A percentile compares a stretch with the other conserved stretches of the same genome.
phyloP scores from a whole-genome alignment of 441 rosid genomes.

The Gossypium lobatum region DNA sequence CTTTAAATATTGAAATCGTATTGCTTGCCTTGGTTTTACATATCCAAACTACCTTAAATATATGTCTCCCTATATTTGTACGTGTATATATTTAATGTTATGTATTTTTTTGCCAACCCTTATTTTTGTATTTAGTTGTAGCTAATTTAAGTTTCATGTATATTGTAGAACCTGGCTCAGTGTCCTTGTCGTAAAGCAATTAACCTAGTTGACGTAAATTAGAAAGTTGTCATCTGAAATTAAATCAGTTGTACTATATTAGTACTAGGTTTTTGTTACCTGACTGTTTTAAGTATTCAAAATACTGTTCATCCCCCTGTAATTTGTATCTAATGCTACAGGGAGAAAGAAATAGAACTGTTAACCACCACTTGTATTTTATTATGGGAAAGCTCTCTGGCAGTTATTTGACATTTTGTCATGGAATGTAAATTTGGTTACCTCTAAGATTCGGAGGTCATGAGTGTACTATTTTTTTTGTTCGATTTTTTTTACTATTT shows the following conservation, averaged over 20 bases:
- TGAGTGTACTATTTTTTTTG: background rate
- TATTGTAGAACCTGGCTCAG: background rate
- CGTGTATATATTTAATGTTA: background rate
- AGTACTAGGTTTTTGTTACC: background rate
- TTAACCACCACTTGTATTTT: background rate
- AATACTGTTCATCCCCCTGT: background rate
- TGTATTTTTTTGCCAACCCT: background rate
- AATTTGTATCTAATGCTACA: background rate
- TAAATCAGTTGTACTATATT: background rate
- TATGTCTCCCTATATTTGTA: background rate
- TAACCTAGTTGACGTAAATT: background rate
- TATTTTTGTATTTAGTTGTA: background rate
- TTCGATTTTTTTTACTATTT: background rate
- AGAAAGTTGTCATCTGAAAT: background rate
- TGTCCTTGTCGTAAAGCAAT: background rate
- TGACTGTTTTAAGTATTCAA: background rate
- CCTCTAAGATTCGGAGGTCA: background rate
- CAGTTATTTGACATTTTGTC: background rate
- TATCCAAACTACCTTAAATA: background rate
- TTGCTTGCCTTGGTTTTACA: background rate
- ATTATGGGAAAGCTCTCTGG: background rate
- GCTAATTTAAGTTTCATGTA: background rate
- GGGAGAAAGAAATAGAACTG: background rate
- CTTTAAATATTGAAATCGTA: background rate
- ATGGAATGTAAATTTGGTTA: background rate